Conservation (phyloP, 2,329 filamentous ascomycete species). For the Juglanconis oblonga region DNA sequence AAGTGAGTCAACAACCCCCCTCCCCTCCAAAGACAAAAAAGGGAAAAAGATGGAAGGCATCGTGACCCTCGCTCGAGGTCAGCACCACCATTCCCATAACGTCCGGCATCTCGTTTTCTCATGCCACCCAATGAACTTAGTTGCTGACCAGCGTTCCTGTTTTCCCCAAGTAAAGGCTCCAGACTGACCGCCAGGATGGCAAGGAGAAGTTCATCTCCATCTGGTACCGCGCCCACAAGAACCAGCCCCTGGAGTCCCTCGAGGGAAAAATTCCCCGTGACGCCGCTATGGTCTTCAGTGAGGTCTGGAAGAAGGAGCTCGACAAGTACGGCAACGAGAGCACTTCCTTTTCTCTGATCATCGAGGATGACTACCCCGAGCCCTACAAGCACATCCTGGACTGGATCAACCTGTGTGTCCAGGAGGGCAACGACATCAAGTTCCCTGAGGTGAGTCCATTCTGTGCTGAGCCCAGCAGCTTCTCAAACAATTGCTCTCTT, state of each 20-base stretch:
- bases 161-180: background rate
- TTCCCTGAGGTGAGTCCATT: conserved; percentile 11
- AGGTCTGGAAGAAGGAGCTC: conserved; percentile 14
- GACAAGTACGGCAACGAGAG: background rate
- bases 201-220: conserved; percentile 13
- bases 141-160: background rate
- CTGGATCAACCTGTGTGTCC: conserved; percentile 17
- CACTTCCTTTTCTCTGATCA: background rate
- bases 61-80: too few relatives aligned
- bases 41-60: too few relatives aligned
- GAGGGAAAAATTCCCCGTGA: conserved; percentile 4
- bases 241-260: background rate
- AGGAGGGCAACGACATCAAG: conserved; percentile 18
- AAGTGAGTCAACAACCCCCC: conserved; percentile 7
- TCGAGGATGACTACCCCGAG: conserved; percentile 2
- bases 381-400: conserved; percentile 11
- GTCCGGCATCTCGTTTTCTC: background rate
- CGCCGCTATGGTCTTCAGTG: conserved; percentile 7
- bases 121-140: background rate
- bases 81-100: background rate
- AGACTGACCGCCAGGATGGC: background rate
- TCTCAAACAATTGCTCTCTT: too few relatives aligned
- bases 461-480: too few relatives aligned
- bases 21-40: background rate
- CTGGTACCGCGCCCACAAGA: conserved; percentile 3